Conservation (phyloP, 2,329 filamentous ascomycete species). For the Paraphaeosphaeria minitans region DNA sequence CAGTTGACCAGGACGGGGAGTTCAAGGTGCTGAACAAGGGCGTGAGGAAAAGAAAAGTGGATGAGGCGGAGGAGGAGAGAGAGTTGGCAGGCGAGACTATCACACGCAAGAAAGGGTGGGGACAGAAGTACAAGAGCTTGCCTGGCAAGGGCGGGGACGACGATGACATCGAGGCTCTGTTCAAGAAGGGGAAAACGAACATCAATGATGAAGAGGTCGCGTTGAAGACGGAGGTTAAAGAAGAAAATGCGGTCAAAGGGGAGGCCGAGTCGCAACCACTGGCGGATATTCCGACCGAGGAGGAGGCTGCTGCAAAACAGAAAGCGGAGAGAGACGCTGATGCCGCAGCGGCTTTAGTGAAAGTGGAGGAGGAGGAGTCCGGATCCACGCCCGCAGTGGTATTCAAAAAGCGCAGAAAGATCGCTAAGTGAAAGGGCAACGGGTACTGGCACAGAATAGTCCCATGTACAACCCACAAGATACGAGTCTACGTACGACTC, state of each 20-base stretch:
- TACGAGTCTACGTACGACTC: background rate
- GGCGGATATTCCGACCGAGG: conserved; percentile 26
- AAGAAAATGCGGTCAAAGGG: conserved; percentile 49
- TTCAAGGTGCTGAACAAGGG: conserved; percentile 58
- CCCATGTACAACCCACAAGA: background rate
- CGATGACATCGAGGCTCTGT: conserved; percentile 69
- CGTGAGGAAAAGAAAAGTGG: conserved; percentile 66
- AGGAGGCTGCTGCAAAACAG: conserved; percentile 27
- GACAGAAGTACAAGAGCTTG: conserved; percentile 52
- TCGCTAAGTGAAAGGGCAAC: conserved; percentile 50
- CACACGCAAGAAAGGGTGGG: conserved; percentile 51
- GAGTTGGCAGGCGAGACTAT: conserved; percentile 59
- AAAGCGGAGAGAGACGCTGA: conserved; percentile 19
- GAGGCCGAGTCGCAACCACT: conserved; percentile 41
- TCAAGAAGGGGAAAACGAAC: conserved; percentile 41
- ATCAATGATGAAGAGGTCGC: conserved; percentile 1
- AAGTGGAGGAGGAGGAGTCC: conserved; percentile 28
- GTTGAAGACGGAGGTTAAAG: conserved; percentile 31
- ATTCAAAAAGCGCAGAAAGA: conserved; percentile 81
- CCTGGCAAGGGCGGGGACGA: conserved; percentile 56
- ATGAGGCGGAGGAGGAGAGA: conserved; percentile 66
- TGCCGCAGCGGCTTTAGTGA: conserved; percentile 20
- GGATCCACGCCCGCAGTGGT: conserved; percentile 57
- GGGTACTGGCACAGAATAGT: background rate
- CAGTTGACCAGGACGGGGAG: conserved; percentile 53